phyloP scores from a whole-genome alignment of 106 monocot genomes.

The Dendrobium nobile region DNA sequence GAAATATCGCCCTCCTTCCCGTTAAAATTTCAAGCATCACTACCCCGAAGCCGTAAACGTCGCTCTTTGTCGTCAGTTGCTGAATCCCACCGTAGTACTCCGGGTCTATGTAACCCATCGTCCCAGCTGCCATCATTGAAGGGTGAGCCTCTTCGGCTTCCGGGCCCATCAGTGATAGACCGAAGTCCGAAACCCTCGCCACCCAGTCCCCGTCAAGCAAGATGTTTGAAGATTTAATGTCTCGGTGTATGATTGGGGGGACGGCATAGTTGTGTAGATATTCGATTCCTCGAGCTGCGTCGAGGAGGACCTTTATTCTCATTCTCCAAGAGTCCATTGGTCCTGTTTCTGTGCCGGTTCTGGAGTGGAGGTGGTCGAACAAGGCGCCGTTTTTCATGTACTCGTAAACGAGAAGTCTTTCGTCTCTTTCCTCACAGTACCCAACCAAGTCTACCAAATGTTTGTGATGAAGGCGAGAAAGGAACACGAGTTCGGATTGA shows the following conservation, averaged over 20 bases:
- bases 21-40: conserved; percentile 32
- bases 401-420: conserved; percentile 57
- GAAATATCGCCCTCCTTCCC: conserved; percentile 57
- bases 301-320: conserved; percentile 46
- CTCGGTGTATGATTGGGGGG: conserved; percentile 58
- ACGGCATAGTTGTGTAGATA: conserved; percentile 61
- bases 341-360: neutral
- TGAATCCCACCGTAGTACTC: conserved; percentile 61
- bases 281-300: conserved; percentile 45
- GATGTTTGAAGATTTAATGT: conserved; percentile 73
- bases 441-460: conserved; percentile 48
- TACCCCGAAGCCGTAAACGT: conserved; percentile 55
- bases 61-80: conserved; percentile 49
- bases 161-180: conserved; percentile 40
- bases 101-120: conserved; percentile 55
- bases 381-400: conserved; percentile 65
- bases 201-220: conserved; percentile 47
- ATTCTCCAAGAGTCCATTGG: conserved; percentile 37
- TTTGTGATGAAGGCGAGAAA: conserved; percentile 55
- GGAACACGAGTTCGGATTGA: conserved; percentile 43
- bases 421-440: conserved; percentile 42
- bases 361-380: conserved; percentile 42
- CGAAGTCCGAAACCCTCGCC: conserved; percentile 56
- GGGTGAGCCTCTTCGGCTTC: conserved; percentile 19
- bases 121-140: conserved; percentile 32